Conservation (phyloP, 306 rosid genomes). For the Acacia acuminata region DNA sequence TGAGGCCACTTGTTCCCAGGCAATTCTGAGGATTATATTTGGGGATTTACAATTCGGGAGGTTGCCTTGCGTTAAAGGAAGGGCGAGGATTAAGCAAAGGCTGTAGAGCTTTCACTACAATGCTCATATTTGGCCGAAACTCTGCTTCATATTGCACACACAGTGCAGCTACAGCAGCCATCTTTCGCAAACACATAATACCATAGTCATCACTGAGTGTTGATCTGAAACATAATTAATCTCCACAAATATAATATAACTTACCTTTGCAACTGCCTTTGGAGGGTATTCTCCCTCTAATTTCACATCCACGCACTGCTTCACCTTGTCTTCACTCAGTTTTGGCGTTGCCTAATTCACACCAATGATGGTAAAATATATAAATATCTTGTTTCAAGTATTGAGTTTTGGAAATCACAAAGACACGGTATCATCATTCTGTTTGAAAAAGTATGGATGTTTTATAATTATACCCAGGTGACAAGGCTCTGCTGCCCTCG, state of each 20-base stretch:
- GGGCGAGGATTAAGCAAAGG: conserved; percentile 46
- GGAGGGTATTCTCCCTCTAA: conserved; percentile 54
- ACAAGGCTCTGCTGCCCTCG: conserved; percentile 67
- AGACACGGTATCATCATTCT: background rate
- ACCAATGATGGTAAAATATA: conserved; percentile 20
- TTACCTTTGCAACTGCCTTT: conserved; percentile 66
- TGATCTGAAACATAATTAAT: background rate
- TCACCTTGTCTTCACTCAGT: conserved; percentile 61
- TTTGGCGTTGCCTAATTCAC: conserved; percentile 55
- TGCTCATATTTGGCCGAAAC: conserved; percentile 56
- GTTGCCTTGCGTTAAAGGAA: conserved; percentile 28
- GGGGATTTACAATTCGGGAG: conserved; percentile 27
- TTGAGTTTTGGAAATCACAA: background rate
- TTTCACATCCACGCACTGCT: conserved; percentile 54
- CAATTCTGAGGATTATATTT: background rate
- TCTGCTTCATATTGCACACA: conserved; percentile 57
- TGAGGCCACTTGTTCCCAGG: background rate
- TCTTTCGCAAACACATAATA: conserved; percentile 22
- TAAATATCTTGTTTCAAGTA: background rate
- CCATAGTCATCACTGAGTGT: too few relatives aligned
- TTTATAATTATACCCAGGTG: conserved; percentile 46
- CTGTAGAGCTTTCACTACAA: conserved; percentile 49
- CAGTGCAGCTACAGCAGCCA: conserved; percentile 60
- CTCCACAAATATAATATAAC: conserved; percentile 8
- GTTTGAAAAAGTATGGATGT: background rate